These are phyloP conservation scores for Boletales sp. DNA, from an alignment of 768 basidiomycete species.

Conservation along the genomic window DNA sequence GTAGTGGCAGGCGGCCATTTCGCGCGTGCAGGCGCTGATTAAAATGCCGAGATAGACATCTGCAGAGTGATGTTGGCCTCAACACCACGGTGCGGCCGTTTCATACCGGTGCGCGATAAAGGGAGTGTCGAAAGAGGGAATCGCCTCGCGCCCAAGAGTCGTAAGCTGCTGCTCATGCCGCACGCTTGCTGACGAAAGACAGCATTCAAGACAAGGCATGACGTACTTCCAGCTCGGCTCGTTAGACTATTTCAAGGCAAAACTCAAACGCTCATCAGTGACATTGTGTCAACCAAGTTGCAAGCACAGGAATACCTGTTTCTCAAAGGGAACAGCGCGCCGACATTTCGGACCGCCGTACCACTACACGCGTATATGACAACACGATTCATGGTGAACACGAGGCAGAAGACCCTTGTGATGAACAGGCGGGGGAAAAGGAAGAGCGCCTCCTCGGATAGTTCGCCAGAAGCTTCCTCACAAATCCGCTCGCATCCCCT, in stretches of 20 bases:
- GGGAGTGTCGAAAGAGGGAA: slow-evolving; percentile 19
- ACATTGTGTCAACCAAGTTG: slow-evolving; percentile 5
- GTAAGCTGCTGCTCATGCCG: slow-evolving; percentile 7
- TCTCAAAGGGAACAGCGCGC: slow-evolving; percentile 1
- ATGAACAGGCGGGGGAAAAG: slow-evolving; percentile 7
- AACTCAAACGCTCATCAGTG: slow-evolving; percentile 17
- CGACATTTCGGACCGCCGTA: slow-evolving; percentile 8
- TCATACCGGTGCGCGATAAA: slow-evolving; percentile 9
- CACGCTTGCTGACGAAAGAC: slow-evolving; percentile 7
- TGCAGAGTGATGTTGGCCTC: slow-evolving; percentile 11
- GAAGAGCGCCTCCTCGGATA: slow-evolving; percentile 2
- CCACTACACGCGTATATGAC: slow-evolving; percentile 11
- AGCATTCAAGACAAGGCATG: slow-evolving; percentile 18
- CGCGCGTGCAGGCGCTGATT: slow-evolving; percentile 13
- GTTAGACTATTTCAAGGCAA: slow-evolving; percentile 21
- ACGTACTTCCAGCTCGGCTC: slow-evolving; percentile 23
- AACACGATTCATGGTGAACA: slow-evolving; percentile 18
- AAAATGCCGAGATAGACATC: slow-evolving; percentile 20
- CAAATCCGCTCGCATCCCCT: slow-evolving; percentile 4
- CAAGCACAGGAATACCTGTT: slow-evolving; percentile 14
- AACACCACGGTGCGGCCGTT: slow-evolving; percentile 17
- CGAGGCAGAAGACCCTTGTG: slow-evolving; percentile 19
- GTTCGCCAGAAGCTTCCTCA: slow-evolving; percentile 9
- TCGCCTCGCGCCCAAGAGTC: slow-evolving; percentile 13
- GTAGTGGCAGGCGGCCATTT: slow-evolving; percentile 17